Evolutionary conservation across 306 rosid genomes (phyloP).

Genomic region (Vigna angularis): DNA sequence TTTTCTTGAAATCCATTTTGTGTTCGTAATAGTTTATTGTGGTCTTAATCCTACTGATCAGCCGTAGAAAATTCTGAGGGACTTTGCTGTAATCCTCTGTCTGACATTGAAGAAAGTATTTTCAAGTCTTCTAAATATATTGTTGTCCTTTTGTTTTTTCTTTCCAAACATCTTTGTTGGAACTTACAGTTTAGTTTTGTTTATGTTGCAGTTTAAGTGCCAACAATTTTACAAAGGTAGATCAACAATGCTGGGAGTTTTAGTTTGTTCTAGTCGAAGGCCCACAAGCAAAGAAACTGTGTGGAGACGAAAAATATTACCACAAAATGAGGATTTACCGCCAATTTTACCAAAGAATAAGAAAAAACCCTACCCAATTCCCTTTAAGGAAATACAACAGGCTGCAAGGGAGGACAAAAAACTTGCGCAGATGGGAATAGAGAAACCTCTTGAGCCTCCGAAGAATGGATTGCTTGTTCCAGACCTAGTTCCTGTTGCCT

Average conservation of each 20-base stretch:
- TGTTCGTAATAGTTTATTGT: not conserved
- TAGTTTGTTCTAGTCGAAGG: slow-evolving; percentile 55
- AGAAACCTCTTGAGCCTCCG: slow-evolving; percentile 85
- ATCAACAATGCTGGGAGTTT: slow-evolving; percentile 41
- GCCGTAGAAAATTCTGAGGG: not conserved
- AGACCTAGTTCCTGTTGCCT: slow-evolving; percentile 80
- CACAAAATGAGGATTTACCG: slow-evolving; percentile 90
- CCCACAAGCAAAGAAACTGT: slow-evolving; percentile 47
- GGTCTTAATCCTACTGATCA: slow-evolving; percentile 7
- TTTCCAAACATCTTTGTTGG: slow-evolving; percentile 25
- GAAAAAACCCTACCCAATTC: slow-evolving; percentile 92
- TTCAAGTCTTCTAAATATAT: not conserved
- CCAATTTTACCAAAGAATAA: slow-evolving; percentile 68
- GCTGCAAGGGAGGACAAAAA: slow-evolving; percentile 66
- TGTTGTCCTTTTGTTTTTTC: slow-evolving; percentile 31
- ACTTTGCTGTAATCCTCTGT: slow-evolving; percentile 4
- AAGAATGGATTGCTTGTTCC: slow-evolving; percentile 88
- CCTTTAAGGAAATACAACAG: slow-evolving; percentile 73
- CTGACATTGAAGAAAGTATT: not conserved
- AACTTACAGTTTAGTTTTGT: slow-evolving; percentile 38
- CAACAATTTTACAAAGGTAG: slow-evolving; percentile 48
- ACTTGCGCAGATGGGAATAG: slow-evolving; percentile 83
- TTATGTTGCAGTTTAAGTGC: slow-evolving; percentile 59
- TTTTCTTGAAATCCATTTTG: slow-evolving; percentile 1
- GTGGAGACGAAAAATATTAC: slow-evolving; percentile 50